phyloP scores from a whole-genome alignment of 2,329 filamentous ascomycete species.

The Ceratocystis diversiconidia region DNA sequence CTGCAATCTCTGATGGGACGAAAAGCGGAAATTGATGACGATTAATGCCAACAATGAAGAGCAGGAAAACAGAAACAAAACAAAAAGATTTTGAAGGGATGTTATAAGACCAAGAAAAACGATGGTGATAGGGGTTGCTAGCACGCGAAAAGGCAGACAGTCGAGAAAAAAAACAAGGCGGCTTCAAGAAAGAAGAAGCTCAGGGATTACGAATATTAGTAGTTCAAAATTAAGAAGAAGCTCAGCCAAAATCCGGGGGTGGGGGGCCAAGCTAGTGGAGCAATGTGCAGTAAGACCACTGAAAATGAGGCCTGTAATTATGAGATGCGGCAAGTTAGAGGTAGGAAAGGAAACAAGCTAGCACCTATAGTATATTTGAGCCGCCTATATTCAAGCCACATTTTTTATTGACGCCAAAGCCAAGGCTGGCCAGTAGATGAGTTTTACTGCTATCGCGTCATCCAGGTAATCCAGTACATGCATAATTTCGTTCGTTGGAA shows the following conservation, averaged over 20 bases:
- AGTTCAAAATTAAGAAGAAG: neutral
- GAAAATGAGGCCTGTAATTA: neutral
- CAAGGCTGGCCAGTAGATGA: too few relatives aligned
- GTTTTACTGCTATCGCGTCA: too few relatives aligned
- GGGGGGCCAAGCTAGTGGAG: neutral
- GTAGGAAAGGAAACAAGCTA: neutral
- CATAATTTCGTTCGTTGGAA: too few relatives aligned
- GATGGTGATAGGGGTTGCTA: constrained; percentile 10
- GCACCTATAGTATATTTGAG: too few relatives aligned
- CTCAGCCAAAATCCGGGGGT: neutral
- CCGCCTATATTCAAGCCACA: too few relatives aligned
- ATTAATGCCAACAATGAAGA: neutral
- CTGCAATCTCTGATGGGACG: neutral
- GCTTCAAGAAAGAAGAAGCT: neutral
- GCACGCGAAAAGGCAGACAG: neutral
- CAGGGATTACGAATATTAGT: neutral
- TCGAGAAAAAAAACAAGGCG: neutral
- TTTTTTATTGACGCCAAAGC: too few relatives aligned
- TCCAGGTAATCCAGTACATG: too few relatives aligned
- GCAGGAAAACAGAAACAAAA: neutral
- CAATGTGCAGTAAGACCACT: neutral
- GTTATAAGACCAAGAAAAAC: neutral
- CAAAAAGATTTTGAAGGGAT: neutral
- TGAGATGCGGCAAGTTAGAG: neutral
- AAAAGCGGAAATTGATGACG: neutral